phyloP scores from a whole-genome alignment of 768 basidiomycete genomes.

The Phylloporus sp. region DNA sequence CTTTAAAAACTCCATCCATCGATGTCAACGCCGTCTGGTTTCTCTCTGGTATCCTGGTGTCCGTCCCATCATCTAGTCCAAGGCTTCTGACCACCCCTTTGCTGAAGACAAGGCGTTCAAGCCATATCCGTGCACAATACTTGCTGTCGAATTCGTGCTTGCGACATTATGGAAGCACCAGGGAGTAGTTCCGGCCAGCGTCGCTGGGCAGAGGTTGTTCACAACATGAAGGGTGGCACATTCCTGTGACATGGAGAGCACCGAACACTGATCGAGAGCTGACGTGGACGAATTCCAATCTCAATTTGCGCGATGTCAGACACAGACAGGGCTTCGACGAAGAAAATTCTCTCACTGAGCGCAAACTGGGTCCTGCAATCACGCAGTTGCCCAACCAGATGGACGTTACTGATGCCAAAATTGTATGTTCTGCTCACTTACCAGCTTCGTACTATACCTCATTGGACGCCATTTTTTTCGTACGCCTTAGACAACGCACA shows the following conservation, averaged over 20 bases:
- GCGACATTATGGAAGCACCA: slow-evolving; percentile 62
- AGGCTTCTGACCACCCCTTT: slow-evolving; percentile 19
- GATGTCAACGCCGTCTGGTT: slow-evolving; percentile 50
- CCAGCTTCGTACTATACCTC: background rate
- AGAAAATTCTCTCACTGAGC: slow-evolving; percentile 17
- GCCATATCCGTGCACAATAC: slow-evolving; percentile 48
- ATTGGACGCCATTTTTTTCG: background rate
- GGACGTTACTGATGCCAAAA: slow-evolving; percentile 8
- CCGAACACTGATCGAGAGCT: background rate
- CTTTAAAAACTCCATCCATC: slow-evolving; percentile 51
- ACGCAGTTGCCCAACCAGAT: slow-evolving; percentile 12
- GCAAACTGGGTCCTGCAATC: background rate
- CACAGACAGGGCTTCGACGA: slow-evolving; percentile 22
- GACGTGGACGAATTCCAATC: slow-evolving; percentile 13
- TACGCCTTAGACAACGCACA: slow-evolving; percentile 13
- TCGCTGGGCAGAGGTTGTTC: slow-evolving; percentile 79
- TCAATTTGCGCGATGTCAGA: slow-evolving; percentile 21
- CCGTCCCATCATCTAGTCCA: slow-evolving; percentile 37
- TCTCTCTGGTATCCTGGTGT: slow-evolving; percentile 49
- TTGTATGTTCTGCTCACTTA: background rate
- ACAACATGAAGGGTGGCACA: no score
- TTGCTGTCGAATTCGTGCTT: slow-evolving; percentile 60
- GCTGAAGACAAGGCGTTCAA: slow-evolving; percentile 37
- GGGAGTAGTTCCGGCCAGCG: slow-evolving; percentile 57
- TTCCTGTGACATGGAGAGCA: no score